Evolutionary conservation across 768 basidiomycete genomes (phyloP).

Genomic region (Agaricus blazei): DNA sequence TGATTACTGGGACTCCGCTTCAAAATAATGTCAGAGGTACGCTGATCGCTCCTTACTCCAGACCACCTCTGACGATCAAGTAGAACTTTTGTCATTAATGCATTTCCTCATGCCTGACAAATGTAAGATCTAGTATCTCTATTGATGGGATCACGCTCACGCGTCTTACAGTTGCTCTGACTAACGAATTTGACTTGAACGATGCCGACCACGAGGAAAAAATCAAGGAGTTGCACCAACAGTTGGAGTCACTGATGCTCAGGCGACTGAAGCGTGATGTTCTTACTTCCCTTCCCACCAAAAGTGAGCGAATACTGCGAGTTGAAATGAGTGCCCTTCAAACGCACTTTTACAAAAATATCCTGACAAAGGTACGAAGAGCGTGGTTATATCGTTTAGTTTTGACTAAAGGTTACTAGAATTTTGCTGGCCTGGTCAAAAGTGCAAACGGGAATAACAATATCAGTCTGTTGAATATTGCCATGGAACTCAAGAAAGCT

Average conservation of each 20-base stretch:
- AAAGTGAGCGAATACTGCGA: slow-evolving; percentile 95
- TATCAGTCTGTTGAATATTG: slow-evolving; percentile 94
- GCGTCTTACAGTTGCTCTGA: slow-evolving; percentile 64
- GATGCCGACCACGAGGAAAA: slow-evolving; percentile 91
- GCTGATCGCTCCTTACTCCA: slow-evolving; percentile 14
- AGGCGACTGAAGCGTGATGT: slow-evolving; percentile 94
- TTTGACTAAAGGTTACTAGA: slow-evolving; percentile 45
- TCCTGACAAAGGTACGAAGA: slow-evolving; percentile 72
- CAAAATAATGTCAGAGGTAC: slow-evolving; percentile 98
- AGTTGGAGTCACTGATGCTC: slow-evolving; percentile 92
- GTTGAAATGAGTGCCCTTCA: slow-evolving; percentile 97
- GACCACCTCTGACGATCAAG: slow-evolving; percentile 3
- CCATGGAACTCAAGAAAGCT: slow-evolving; percentile 99
- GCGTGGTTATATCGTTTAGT: slow-evolving; percentile 1
- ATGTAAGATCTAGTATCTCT: slow-evolving; percentile 48
- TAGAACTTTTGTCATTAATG: slow-evolving; percentile 95
- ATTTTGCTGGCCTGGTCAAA: slow-evolving; percentile 89
- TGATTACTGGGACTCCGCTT: slow-evolving; percentile 97
- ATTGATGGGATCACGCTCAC: slow-evolving; percentile 1
- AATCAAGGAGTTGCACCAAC: slow-evolving; percentile 93
- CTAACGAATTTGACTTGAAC: slow-evolving; percentile 92
- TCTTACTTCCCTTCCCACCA: slow-evolving; percentile 91
- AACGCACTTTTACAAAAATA: slow-evolving; percentile 98
- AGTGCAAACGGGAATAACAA: slow-evolving; percentile 85
- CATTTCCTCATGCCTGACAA: slow-evolving; percentile 99